phyloP scores from a whole-genome alignment of 2,329 filamentous ascomycete species.

The Triangularia verruculosa region DNA sequence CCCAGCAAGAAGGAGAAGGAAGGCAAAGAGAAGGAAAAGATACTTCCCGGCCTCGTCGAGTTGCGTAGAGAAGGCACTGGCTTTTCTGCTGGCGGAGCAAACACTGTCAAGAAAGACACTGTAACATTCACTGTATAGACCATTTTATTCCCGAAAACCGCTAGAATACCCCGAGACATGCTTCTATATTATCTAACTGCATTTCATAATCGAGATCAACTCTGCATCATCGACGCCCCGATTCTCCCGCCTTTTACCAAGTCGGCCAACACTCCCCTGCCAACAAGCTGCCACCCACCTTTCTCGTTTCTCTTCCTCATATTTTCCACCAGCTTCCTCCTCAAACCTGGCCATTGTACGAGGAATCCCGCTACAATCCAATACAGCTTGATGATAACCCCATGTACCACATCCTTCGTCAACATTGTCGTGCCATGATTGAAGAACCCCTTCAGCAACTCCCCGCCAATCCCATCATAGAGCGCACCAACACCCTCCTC shows the following conservation, averaged over 20 bases:
- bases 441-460: slow-evolving; percentile 80
- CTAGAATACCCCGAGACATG: background rate
- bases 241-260: background rate
- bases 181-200: background rate
- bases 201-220: background rate
- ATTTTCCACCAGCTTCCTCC: slow-evolving; percentile 12
- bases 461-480: slow-evolving; percentile 73
- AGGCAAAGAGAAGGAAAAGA: slow-evolving; percentile 47
- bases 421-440: slow-evolving; percentile 85
- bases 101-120: slow-evolving; percentile 73
- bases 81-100: slow-evolving; percentile 83
- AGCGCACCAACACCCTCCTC: slow-evolving; percentile 66
- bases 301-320: slow-evolving; percentile 6
- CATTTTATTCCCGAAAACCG: background rate
- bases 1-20: slow-evolving; percentile 43
- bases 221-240: background rate
- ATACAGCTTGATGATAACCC: slow-evolving; percentile 68
- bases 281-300: slow-evolving; percentile 4
- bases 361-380: slow-evolving; percentile 57
- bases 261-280: background rate
- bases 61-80: slow-evolving; percentile 86
- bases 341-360: slow-evolving; percentile 39
- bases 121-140: slow-evolving; percentile 58
- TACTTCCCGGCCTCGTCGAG: slow-evolving; percentile 71
- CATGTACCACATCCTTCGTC: slow-evolving; percentile 75